A percentile compares a stretch with the other conserved stretches of the same genome.
phyloP scores from a whole-genome alignment of 768 basidiomycete species.

The Mycena indigotica region DNA sequence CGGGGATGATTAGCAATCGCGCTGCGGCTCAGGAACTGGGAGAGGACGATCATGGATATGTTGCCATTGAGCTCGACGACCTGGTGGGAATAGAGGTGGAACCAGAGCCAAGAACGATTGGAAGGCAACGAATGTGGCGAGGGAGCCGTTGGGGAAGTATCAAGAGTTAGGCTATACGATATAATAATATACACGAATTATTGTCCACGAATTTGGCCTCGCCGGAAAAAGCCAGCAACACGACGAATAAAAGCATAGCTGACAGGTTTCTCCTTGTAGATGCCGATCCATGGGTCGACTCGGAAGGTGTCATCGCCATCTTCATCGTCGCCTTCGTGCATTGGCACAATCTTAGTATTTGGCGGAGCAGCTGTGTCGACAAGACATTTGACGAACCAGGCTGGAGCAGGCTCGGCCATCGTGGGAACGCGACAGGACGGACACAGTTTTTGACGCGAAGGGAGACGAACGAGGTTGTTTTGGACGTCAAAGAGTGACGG shows the following conservation, averaged over 20 bases:
- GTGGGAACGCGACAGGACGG: background rate
- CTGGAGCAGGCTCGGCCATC: background rate
- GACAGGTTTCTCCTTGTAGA: background rate
- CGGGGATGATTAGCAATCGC: background rate
- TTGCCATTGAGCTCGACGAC: slow-evolving; percentile 1
- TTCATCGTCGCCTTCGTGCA: background rate
- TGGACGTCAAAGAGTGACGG: background rate
- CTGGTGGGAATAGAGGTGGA: background rate
- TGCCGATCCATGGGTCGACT: background rate
- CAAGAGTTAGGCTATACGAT: too few relatives aligned
- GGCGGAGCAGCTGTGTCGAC: background rate
- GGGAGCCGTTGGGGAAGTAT: background rate
- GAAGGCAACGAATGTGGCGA: background rate
- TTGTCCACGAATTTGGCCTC: too few relatives aligned
- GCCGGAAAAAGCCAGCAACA: too few relatives aligned
- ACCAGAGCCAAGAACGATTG: background rate
- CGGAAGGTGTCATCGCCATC: background rate
- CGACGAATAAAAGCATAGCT: too few relatives aligned
- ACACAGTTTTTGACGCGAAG: slow-evolving; percentile 4
- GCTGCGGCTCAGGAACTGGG: background rate
- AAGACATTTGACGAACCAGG: slow-evolving; percentile 11
- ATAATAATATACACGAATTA: too few relatives aligned
- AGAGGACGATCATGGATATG: background rate
- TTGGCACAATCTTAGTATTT: background rate
- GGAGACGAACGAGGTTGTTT: background rate